Evolutionary conservation across 192 early-diverging fungal genomes (phyloP).

Genomic region (Backusella morwellensis): DNA sequence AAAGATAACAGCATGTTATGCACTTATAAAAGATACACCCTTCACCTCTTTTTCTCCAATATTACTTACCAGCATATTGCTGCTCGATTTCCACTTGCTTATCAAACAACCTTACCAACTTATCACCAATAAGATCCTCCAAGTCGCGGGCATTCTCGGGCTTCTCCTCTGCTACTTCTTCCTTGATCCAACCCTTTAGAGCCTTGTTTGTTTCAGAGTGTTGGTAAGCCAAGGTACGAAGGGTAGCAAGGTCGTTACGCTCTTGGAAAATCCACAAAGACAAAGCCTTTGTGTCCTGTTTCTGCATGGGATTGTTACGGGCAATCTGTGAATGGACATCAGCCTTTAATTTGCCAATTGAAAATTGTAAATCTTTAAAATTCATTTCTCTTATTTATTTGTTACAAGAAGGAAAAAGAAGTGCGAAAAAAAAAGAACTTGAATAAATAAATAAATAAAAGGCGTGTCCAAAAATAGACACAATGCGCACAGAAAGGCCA

Average conservation of each 20-base stretch:
- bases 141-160: constrained; percentile 10
- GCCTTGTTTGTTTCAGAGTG: constrained; percentile 32
- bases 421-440: neutral
- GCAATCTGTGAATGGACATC: constrained; percentile 31
- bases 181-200: constrained; percentile 27
- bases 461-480: neutral
- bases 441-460: neutral
- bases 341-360: constrained; percentile 24
- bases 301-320: constrained; percentile 30
- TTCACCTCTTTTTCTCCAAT: no score
- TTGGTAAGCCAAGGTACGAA: constrained; percentile 28
- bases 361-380: constrained; percentile 36
- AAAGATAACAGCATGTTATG: neutral
- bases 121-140: constrained; percentile 34
- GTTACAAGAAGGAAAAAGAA: neutral
- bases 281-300: constrained; percentile 31
- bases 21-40: no score
- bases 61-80: constrained; percentile 31
- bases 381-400: constrained; percentile 10
- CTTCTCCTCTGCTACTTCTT: constrained; percentile 22
- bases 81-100: constrained; percentile 35
- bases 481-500: neutral
- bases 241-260: constrained; percentile 23
- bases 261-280: constrained; percentile 34
- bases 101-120: constrained; percentile 25